Conservation (phyloP, 2,329 filamentous ascomycete species). For the Cladorrhinum sp. region DNA sequence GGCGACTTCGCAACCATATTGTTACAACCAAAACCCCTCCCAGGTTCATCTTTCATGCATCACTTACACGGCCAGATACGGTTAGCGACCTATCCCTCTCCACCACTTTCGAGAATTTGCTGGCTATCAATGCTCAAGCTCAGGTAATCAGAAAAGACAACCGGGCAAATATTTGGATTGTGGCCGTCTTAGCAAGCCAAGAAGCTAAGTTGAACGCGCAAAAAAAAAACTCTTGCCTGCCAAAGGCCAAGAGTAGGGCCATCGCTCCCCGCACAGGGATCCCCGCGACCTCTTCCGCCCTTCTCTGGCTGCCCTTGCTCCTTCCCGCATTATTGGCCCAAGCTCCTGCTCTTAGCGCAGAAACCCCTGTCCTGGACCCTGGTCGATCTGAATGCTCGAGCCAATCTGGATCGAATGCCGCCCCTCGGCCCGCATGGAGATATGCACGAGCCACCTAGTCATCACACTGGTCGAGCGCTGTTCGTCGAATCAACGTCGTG, state of each 20-base stretch:
- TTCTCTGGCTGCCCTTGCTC: slow-evolving; percentile 15
- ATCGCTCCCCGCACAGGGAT: slow-evolving; percentile 12
- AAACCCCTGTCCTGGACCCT: slow-evolving; percentile 28
- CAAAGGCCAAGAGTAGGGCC: not conserved
- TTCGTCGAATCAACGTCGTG: slow-evolving; percentile 35
- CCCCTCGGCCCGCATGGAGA: slow-evolving; percentile 43
- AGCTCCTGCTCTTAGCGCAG: slow-evolving; percentile 24
- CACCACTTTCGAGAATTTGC: not conserved
- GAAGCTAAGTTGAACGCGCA: not conserved
- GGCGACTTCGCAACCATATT: not conserved
- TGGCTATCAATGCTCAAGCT: not conserved
- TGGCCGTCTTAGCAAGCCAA: too few relatives aligned
- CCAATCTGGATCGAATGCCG: slow-evolving; percentile 41
- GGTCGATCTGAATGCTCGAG: slow-evolving; percentile 32
- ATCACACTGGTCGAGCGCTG: slow-evolving; percentile 38
- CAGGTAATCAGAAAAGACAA: not conserved
- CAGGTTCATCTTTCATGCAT: not conserved
- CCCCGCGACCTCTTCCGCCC: slow-evolving; percentile 6
- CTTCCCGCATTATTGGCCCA: slow-evolving; percentile 29
- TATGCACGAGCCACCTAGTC: slow-evolving; percentile 43
- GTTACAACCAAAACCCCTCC: not conserved
- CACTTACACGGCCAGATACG: not conserved
- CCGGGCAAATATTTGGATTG: not conserved
- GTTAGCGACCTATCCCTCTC: not conserved
- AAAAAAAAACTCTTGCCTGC: not conserved